Percentiles rank a stretch among this genome's conserved stretches.
phyloP scores from a whole-genome alignment of 1,284 basidiomycete species.

The Naganishia sp. region DNA sequence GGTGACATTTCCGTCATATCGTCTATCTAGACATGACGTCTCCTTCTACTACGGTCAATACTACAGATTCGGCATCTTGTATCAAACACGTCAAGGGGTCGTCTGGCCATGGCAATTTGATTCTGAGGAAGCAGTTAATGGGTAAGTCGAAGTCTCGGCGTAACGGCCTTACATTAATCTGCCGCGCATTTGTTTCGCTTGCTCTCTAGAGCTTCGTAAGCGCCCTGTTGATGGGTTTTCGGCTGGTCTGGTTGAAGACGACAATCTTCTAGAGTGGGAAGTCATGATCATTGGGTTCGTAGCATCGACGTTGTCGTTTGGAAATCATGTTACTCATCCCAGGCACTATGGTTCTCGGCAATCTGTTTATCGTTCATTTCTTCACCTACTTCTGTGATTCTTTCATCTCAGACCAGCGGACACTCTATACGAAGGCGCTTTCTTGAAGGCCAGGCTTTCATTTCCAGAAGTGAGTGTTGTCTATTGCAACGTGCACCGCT shows the following conservation, averaged over 20 bases:
- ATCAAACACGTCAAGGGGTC: too few species aligned
- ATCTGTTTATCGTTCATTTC: conserved; percentile 14
- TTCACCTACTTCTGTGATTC: conserved; percentile 32
- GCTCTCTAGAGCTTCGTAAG: conserved; percentile 70
- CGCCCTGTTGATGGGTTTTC: conserved; percentile 90
- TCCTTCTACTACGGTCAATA: too few species aligned
- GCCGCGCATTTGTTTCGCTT: neutral
- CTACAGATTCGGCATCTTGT: too few species aligned
- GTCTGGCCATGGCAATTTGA: conserved; percentile 22
- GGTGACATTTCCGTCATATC: too few species aligned
- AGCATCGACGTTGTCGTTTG: neutral
- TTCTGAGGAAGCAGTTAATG: conserved; percentile 32
- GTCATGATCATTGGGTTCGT: conserved; percentile 86
- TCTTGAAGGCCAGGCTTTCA: conserved; percentile 81
- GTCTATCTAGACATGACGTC: too few species aligned
- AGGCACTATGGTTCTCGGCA: conserved; percentile 8
- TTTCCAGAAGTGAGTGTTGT: conserved; percentile 64
- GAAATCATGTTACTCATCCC: conserved; percentile 1
- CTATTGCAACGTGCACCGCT: too few species aligned
- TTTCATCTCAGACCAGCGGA: conserved; percentile 68
- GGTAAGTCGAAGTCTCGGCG: conserved; percentile 19
- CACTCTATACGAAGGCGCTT: conserved; percentile 89
- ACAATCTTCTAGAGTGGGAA: conserved; percentile 92
- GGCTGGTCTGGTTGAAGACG: conserved; percentile 89
- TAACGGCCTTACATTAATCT: neutral